These are phyloP conservation scores for Musa itinerans DNA, from an alignment of 176 grass and related monocot species.

Conservation along the genomic window DNA sequence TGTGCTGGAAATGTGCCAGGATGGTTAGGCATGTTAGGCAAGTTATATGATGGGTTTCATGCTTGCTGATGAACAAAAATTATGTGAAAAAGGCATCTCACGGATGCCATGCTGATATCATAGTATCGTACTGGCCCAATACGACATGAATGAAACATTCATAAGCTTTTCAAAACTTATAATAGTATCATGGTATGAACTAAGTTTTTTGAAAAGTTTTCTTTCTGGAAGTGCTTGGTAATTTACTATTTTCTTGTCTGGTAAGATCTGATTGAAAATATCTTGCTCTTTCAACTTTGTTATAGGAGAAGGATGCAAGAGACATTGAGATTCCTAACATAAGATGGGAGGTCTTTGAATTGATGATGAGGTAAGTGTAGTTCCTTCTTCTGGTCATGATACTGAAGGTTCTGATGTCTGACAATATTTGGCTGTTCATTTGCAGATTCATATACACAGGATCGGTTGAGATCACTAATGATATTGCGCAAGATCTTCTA, in stretches of 20 bases:
- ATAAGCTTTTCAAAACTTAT: too few relatives aligned
- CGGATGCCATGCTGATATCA: too few relatives aligned
- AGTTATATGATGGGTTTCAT: too few relatives aligned
- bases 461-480: slow-evolving; percentile 62
- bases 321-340: slow-evolving; percentile 99
- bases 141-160: too few relatives aligned
- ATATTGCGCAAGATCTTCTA: slow-evolving; percentile 88
- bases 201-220: too few relatives aligned
- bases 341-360: slow-evolving; percentile 83
- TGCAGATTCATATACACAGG: slow-evolving; percentile 98
- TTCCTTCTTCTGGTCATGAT: background rate
- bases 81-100: too few relatives aligned
- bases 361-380: slow-evolving; percentile 86
- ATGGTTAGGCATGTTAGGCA: too few relatives aligned
- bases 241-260: background rate
- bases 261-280: background rate
- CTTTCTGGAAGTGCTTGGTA: too few relatives aligned
- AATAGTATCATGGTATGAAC: too few relatives aligned
- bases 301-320: slow-evolving; percentile 96
- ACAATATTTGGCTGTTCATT: slow-evolving; percentile 20
- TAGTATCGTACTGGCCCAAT: too few relatives aligned
- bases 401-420: background rate
- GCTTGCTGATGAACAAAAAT: too few relatives aligned
- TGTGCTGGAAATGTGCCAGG: too few relatives aligned
- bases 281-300: slow-evolving; percentile 1